Conservation (phyloP, 2,329 filamentous ascomycete species). For the Plectosphaerella cucumerina region DNA sequence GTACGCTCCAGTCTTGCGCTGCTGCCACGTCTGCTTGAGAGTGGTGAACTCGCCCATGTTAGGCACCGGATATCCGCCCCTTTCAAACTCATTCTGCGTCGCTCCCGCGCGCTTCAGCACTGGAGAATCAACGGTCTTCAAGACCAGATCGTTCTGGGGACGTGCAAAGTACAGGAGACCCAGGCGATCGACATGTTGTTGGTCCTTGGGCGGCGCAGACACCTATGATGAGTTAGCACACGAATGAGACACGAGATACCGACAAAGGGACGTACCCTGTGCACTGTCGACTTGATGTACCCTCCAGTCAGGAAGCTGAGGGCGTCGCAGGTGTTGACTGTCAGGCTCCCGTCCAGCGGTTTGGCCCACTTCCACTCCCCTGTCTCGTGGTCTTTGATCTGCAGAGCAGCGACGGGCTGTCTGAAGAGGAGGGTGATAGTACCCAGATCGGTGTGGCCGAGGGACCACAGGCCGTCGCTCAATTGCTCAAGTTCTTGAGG, state of each 20-base stretch:
- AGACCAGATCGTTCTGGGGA: constrained; percentile 30
- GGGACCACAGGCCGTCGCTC: constrained; percentile 35
- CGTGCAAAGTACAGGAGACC: constrained; percentile 49
- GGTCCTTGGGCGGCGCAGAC: constrained; percentile 32
- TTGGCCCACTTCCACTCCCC: constrained; percentile 47
- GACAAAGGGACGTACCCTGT: constrained; percentile 21
- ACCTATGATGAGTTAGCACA: constrained; percentile 16
- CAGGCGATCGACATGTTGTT: constrained; percentile 39
- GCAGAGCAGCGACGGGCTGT: constrained; percentile 53
- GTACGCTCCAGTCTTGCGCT: constrained; percentile 21
- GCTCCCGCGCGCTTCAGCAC: constrained; percentile 27
- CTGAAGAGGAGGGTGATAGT: constrained; percentile 54
- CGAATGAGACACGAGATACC: rapidly evolving
- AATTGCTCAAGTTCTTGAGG: constrained; percentile 40
- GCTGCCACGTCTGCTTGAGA: constrained; percentile 32
- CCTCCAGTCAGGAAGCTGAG: constrained; percentile 44
- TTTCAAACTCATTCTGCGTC: constrained; percentile 32
- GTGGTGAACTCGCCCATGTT: constrained; percentile 33
- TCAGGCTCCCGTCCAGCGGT: constrained; percentile 44
- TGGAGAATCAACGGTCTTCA: constrained; percentile 32
- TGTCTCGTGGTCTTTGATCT: constrained; percentile 43
- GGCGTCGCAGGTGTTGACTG: constrained; percentile 46
- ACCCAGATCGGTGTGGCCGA: constrained; percentile 53
- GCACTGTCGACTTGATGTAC: constrained; percentile 37
- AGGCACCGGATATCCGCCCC: constrained; percentile 22